Conservation (phyloP, 352 stramenopile genomes). For the Phytophthora sansomeana region DNA sequence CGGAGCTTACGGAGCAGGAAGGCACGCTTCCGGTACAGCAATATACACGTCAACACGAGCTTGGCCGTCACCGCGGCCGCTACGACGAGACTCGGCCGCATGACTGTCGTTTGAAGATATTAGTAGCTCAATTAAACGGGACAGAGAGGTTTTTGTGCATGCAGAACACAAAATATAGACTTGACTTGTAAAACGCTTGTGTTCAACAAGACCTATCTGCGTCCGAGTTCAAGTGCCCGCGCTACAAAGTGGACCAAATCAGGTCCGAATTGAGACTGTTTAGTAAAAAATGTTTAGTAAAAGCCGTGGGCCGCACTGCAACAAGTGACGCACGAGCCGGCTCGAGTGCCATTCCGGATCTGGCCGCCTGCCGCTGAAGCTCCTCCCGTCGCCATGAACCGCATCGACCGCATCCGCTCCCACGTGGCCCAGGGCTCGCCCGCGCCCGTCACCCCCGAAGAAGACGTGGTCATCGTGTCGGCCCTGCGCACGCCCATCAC, state of each 20-base stretch:
- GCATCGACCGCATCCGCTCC: conserved; percentile 77
- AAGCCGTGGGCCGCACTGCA: not conserved
- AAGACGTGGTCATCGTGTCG: conserved; percentile 89
- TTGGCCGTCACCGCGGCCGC: conserved; percentile 76
- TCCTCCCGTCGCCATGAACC: conserved; percentile 53
- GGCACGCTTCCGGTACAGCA: conserved; percentile 62
- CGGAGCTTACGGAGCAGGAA: not conserved
- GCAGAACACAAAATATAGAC: too few species aligned
- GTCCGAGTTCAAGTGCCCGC: too few species aligned
- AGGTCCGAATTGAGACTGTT: too few species aligned
- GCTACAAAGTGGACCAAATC: too few species aligned
- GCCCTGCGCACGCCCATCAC: conserved; percentile 88
- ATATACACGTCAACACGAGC: conserved; percentile 90
- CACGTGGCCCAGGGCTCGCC: conserved; percentile 57
- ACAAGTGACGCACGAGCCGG: not conserved
- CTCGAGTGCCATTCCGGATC: conserved; percentile 20
- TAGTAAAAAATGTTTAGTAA: not conserved
- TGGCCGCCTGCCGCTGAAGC: conserved; percentile 16
- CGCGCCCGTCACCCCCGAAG: conserved; percentile 40
- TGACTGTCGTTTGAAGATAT: conserved; percentile 47
- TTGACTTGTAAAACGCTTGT: too few species aligned
- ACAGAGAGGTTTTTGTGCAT: too few species aligned
- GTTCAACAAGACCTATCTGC: too few species aligned
- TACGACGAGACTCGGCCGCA: conserved; percentile 83
- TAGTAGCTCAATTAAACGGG: too few species aligned